Percentiles rank a stretch among this genome's conserved stretches.
Evolutionary conservation across 441 rosid species (phyloP).

Genomic region (Mallotus repandus): DNA sequence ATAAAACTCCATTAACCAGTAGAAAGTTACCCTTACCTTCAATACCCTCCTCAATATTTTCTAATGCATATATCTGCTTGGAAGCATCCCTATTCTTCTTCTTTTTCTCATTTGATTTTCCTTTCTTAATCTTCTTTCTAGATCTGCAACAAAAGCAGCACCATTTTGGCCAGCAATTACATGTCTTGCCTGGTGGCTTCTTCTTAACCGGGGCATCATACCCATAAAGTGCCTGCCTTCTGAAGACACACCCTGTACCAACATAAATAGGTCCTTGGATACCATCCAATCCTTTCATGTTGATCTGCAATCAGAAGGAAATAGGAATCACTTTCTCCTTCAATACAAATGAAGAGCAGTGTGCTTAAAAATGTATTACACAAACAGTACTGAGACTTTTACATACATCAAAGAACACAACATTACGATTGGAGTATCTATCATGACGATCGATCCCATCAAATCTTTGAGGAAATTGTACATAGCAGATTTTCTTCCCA

Average conservation of each 20-base stretch:
- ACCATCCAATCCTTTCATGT: constrained; percentile 98
- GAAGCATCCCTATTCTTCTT: constrained; percentile 54
- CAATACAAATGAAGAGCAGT: neutral
- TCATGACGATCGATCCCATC: constrained; percentile 90
- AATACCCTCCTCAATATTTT: constrained; percentile 75
- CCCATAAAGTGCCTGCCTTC: constrained; percentile 92
- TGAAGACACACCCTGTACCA: constrained; percentile 95
- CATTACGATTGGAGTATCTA: constrained; percentile 89
- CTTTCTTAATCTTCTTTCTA: constrained; percentile 56
- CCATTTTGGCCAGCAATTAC: constrained; percentile 96
- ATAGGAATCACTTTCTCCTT: constrained; percentile 8
- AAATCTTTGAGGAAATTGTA: constrained; percentile 95
- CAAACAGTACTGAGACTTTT: neutral
- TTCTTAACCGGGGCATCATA: constrained; percentile 82
- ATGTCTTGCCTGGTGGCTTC: constrained; percentile 75
- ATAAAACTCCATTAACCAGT: neutral
- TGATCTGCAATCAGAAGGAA: constrained; percentile 53
- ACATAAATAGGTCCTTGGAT: constrained; percentile 97
- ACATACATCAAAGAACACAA: constrained; percentile 89
- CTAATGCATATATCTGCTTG: constrained; percentile 75
- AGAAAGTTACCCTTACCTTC: constrained; percentile 49
- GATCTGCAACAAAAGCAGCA: constrained; percentile 59
- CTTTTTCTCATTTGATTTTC: constrained; percentile 55
- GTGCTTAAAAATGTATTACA: constrained; percentile 3
- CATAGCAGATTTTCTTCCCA: constrained; percentile 86